Percentiles rank a stretch among this genome's conserved stretches.
phyloP scores from a whole-genome alignment of 805 yeast species.

The Suhomyces sp. region DNA sequence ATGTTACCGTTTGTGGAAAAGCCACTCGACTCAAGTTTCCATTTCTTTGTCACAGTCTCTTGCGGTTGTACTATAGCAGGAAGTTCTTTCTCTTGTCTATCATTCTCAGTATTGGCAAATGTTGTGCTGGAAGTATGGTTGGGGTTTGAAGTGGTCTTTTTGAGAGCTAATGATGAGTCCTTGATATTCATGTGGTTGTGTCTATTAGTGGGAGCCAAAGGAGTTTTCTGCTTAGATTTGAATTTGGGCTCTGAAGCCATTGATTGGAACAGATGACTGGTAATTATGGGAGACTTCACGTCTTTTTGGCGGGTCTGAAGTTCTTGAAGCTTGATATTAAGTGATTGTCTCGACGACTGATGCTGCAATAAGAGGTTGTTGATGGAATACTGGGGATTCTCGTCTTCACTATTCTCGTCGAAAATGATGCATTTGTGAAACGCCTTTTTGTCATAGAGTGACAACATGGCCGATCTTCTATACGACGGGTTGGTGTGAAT shows the following conservation, averaged over 20 bases:
- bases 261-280: conserved; percentile 1
- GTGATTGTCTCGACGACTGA: conserved; percentile 32
- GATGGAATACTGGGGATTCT: conserved; percentile 38
- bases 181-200: conserved; percentile 39
- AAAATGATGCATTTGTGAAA: conserved; percentile 34
- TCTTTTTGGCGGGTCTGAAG: conserved; percentile 11
- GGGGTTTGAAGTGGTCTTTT: conserved; percentile 20
- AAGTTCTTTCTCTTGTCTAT: not conserved
- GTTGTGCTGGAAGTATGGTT: not conserved
- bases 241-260: not conserved
- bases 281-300: conserved; percentile 5
- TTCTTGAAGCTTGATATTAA: conserved; percentile 28
- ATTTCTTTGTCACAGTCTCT: conserved; percentile 9
- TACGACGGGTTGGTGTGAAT: conserved; percentile 44
- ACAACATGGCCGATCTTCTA: conserved; percentile 44
- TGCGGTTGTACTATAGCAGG: not conserved
- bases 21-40: conserved; percentile 33
- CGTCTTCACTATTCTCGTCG: conserved; percentile 25
- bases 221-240: not conserved
- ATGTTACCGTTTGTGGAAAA: conserved; percentile 50
- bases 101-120: not conserved
- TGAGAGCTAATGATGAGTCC: conserved; percentile 39
- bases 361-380: conserved; percentile 38
- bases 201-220: conserved; percentile 13
- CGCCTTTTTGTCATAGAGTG: conserved; percentile 37